Conservation (phyloP, 1,284 basidiomycete genomes). For the Binderoboletus segoi region DNA sequence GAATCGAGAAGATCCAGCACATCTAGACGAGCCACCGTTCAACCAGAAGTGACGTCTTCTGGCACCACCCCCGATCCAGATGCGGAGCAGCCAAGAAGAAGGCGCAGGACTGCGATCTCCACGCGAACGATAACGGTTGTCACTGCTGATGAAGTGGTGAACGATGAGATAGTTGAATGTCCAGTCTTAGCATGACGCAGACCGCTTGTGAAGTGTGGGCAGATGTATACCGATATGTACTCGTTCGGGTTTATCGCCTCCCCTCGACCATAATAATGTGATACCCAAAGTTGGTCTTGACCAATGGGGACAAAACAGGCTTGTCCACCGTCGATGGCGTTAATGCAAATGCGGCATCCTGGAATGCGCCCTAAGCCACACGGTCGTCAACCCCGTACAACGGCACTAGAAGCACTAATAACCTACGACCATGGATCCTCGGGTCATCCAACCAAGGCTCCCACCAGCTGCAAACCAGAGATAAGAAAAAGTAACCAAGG, state of each 20-base stretch:
- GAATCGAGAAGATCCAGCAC: slow-evolving; percentile 35
- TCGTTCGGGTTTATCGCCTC: slow-evolving; percentile 50
- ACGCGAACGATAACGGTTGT: slow-evolving; percentile 39
- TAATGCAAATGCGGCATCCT: slow-evolving; percentile 80
- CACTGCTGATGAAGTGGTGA: slow-evolving; percentile 40
- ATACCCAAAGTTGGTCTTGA: slow-evolving; percentile 84
- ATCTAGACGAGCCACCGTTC: slow-evolving; percentile 42
- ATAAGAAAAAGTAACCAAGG: not conserved
- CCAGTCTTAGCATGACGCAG: slow-evolving; percentile 23
- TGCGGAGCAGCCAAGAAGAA: slow-evolving; percentile 51
- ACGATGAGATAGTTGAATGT: slow-evolving; percentile 38
- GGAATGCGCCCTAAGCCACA: slow-evolving; percentile 61
- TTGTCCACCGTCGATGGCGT: slow-evolving; percentile 78
- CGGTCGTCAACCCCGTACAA: not conserved
- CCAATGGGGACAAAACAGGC: slow-evolving; percentile 66
- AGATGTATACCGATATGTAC: slow-evolving; percentile 27
- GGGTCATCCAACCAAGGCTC: slow-evolving; percentile 80
- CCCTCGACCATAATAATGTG: slow-evolving; percentile 89
- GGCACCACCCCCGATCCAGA: slow-evolving; percentile 66
- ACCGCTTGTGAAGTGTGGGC: slow-evolving; percentile 9
- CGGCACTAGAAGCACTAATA: not conserved
- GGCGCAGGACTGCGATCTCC: slow-evolving; percentile 37
- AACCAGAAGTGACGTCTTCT: slow-evolving; percentile 46
- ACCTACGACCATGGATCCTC: slow-evolving; percentile 77
- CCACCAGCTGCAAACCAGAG: slow-evolving; percentile 62